These are phyloP conservation scores for Microdochium paspali DNA, from an alignment of 2,329 filamentous ascomycete species.

Conservation along the genomic window DNA sequence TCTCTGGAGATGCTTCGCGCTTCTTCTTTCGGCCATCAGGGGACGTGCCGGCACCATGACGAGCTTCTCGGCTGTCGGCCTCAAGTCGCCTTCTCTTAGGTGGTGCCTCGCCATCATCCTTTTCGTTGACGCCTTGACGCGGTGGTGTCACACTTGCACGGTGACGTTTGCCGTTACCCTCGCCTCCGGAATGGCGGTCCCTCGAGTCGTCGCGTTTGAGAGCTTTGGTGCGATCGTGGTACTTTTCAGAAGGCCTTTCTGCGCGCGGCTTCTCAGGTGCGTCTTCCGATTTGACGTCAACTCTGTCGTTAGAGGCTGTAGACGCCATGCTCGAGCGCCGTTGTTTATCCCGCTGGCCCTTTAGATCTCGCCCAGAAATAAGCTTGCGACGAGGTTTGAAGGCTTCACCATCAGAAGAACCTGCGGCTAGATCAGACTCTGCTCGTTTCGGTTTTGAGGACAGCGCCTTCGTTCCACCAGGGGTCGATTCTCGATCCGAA, in stretches of 20 bases:
- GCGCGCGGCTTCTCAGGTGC: conserved; percentile 39
- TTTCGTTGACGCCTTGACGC: conserved; percentile 38
- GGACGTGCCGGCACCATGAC: conserved; percentile 29
- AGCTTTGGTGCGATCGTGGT: conserved; percentile 50
- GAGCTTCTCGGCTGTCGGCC: conserved; percentile 39
- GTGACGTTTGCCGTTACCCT: conserved; percentile 46
- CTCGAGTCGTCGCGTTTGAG: conserved; percentile 52
- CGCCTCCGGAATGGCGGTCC: conserved; percentile 41
- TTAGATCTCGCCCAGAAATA: conserved; percentile 52
- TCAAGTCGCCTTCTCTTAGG: conserved; percentile 50
- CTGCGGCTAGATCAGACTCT: conserved; percentile 42
- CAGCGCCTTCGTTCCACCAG: conserved; percentile 32
- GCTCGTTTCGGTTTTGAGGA: conserved; percentile 38
- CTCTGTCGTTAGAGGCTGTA: conserved; percentile 29
- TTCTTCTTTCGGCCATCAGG: conserved; percentile 37
- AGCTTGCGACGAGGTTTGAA: conserved; percentile 53
- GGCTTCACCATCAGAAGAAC: conserved; percentile 47
- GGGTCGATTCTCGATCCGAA: conserved; percentile 45
- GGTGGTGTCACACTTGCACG: conserved; percentile 51
- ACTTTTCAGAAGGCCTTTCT: conserved; percentile 38
- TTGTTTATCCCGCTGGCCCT: conserved; percentile 49
- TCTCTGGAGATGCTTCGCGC: conserved; percentile 29
- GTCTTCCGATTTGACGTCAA: conserved; percentile 30
- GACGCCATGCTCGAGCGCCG: conserved; percentile 49
- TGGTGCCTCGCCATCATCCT: conserved; percentile 40